phyloP scores from a whole-genome alignment of 1,284 basidiomycete genomes.

The Coriolopsis trogii region DNA sequence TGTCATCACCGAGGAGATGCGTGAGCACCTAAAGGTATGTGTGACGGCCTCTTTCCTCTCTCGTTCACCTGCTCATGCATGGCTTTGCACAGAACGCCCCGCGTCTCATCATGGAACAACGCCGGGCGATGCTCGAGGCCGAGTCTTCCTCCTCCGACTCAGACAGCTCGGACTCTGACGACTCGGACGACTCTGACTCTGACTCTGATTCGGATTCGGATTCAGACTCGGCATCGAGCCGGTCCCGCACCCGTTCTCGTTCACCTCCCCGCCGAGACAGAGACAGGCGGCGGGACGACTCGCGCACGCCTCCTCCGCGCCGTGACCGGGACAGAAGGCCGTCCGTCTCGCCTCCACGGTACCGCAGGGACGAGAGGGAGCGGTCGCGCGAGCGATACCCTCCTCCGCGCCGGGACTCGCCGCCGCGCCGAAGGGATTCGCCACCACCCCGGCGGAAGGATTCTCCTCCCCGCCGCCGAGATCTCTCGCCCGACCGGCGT shows the following conservation, averaged over 20 bases:
- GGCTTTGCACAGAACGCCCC: conserved; percentile 75
- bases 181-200: conserved; percentile 35
- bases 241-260: conserved; percentile 28
- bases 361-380: conserved; percentile 29
- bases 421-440: conserved; percentile 21
- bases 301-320: conserved; percentile 28
- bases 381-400: conserved; percentile 24
- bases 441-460: conserved; percentile 18
- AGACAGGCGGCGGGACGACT: conserved; percentile 22
- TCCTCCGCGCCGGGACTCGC: conserved; percentile 28
- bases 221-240: conserved; percentile 33
- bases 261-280: conserved; percentile 36
- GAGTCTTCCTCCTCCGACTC: conserved; percentile 68
- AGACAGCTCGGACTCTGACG: conserved; percentile 39
- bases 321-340: conserved; percentile 20
- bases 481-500: conserved; percentile 21
- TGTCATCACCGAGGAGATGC: conserved; percentile 92
- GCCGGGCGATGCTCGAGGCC: conserved; percentile 79
- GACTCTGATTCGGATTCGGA: conserved; percentile 27
- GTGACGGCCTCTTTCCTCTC: conserved; percentile 3
- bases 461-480: conserved; percentile 36
- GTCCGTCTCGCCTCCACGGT: conserved; percentile 26
- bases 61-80: conserved; percentile 1
- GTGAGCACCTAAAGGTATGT: conserved; percentile 89
- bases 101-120: conserved; percentile 89